Conservation (phyloP, 352 stramenopile genomes). For the Globisporangium carolinianum region DNA sequence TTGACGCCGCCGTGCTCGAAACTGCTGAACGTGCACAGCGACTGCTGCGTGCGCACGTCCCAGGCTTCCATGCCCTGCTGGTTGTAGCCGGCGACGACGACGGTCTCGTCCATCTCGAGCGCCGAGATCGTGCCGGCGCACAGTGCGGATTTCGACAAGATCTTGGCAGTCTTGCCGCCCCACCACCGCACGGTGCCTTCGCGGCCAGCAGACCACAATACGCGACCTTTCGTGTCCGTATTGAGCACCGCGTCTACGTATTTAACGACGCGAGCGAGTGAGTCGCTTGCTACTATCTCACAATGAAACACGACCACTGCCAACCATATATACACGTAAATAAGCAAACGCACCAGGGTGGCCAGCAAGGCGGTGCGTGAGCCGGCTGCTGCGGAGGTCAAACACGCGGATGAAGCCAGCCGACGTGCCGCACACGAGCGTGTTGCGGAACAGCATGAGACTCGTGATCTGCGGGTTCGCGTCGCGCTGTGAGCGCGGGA, state of each 20-base stretch:
- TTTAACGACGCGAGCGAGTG: not conserved
- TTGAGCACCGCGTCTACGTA: constrained; percentile 66
- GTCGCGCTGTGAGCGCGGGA: constrained; percentile 61
- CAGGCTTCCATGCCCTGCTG: constrained; percentile 83
- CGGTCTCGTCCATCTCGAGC: constrained; percentile 86
- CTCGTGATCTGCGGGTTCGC: constrained; percentile 75
- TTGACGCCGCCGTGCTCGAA: constrained; percentile 59
- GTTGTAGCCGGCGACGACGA: constrained; percentile 79
- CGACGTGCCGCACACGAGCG: constrained; percentile 81
- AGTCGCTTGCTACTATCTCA: not conserved
- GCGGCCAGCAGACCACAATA: constrained; percentile 78
- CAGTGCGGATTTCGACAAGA: constrained; percentile 76
- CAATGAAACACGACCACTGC: not conserved
- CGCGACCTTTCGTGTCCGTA: constrained; percentile 77
- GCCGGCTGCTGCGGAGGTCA: constrained; percentile 66
- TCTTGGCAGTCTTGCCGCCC: constrained; percentile 84
- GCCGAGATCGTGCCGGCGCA: constrained; percentile 69
- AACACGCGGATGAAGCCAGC: constrained; percentile 84
- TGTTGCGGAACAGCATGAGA: constrained; percentile 85
- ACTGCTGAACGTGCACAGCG: constrained; percentile 81
- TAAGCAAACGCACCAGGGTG: constrained; percentile 53
- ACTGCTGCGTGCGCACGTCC: constrained; percentile 84
- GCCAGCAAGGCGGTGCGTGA: constrained; percentile 77
- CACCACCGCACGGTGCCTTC: constrained; percentile 85
- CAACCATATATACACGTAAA: not conserved